Conservation (phyloP, 1,284 basidiomycete genomes). For the Boletus calvinii region DNA sequence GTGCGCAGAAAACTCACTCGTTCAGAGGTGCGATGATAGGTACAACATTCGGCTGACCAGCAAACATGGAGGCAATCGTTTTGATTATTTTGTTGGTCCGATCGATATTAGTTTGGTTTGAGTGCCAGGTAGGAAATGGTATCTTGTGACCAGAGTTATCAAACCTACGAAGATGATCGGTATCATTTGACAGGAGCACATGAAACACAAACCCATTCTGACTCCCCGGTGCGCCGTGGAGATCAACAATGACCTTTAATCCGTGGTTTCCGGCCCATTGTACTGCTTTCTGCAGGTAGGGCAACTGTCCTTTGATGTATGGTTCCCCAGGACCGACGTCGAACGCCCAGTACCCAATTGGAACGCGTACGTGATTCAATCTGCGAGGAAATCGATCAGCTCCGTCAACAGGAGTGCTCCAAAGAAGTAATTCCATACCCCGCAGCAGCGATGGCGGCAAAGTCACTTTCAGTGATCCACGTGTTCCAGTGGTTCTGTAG, state of each 20-base stretch:
- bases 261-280: slow-evolving; percentile 75
- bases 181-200: background rate
- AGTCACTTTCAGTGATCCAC: slow-evolving; percentile 79
- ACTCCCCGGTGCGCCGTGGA: slow-evolving; percentile 83
- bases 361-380: slow-evolving; percentile 83
- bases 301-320: slow-evolving; percentile 78
- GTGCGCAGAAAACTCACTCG: slow-evolving; percentile 50
- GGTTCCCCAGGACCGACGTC: slow-evolving; percentile 80
- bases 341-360: slow-evolving; percentile 93
- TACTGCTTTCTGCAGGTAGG: slow-evolving; percentile 73
- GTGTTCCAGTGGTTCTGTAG: slow-evolving; percentile 77
- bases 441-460: slow-evolving; percentile 69
- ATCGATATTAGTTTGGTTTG: slow-evolving; percentile 60
- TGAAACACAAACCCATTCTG: slow-evolving; percentile 65
- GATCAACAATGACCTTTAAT: slow-evolving; percentile 80
- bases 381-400: slow-evolving; percentile 35
- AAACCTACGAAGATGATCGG: slow-evolving; percentile 46
- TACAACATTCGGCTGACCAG: slow-evolving; percentile 54
- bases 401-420: background rate
- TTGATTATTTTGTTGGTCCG: slow-evolving; percentile 73
- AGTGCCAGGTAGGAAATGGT: slow-evolving; percentile 70
- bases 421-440: slow-evolving; percentile 45
- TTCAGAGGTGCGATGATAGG: slow-evolving; percentile 75
- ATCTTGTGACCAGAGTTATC: slow-evolving; percentile 84
- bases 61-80: slow-evolving; percentile 61